These are phyloP conservation scores for Cytospora paraplurivora DNA, from an alignment of 2,329 filamentous ascomycete species.

Conservation along the genomic window DNA sequence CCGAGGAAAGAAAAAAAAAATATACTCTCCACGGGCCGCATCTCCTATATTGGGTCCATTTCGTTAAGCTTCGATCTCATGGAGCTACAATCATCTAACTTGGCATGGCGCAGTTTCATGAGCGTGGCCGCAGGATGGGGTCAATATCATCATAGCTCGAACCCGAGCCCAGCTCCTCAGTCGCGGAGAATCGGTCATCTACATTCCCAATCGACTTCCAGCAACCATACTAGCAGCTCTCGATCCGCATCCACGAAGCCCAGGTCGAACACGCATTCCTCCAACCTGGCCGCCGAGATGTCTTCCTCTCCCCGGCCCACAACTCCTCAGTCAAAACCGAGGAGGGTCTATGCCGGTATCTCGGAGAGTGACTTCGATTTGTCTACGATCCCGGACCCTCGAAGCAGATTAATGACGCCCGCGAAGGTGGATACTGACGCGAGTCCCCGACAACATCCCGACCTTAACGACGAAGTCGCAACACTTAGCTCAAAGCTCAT, in stretches of 20 bases:
- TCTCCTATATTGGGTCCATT: constrained; percentile 18
- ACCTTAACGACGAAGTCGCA: constrained; percentile 74
- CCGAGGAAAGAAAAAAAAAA: not conserved
- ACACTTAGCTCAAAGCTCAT: constrained; percentile 93
- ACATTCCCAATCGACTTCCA: constrained; percentile 55
- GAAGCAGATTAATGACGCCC: constrained; percentile 55
- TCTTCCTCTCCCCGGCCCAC: constrained; percentile 31
- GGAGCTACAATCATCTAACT: constrained; percentile 27
- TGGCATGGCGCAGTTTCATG: constrained; percentile 49
- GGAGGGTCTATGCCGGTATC: constrained; percentile 40
- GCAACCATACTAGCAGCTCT: constrained; percentile 42
- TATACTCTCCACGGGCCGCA: not conserved
- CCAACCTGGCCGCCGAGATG: constrained; percentile 40
- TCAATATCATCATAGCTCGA: constrained; percentile 43
- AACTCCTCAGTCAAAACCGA: constrained; percentile 25
- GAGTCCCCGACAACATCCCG: constrained; percentile 51
- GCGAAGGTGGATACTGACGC: constrained; percentile 40
- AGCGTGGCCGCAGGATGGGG: constrained; percentile 54
- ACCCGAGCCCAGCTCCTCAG: constrained; percentile 37
- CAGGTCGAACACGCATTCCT: constrained; percentile 42
- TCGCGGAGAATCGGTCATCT: constrained; percentile 49
- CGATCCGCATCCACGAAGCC: constrained; percentile 44
- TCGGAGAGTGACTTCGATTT: constrained; percentile 60
- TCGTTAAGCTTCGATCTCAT: constrained; percentile 16
- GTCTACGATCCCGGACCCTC: constrained; percentile 69